phyloP scores from a whole-genome alignment of 805 yeast genomes.

The Zygoascus biomembranicola region DNA sequence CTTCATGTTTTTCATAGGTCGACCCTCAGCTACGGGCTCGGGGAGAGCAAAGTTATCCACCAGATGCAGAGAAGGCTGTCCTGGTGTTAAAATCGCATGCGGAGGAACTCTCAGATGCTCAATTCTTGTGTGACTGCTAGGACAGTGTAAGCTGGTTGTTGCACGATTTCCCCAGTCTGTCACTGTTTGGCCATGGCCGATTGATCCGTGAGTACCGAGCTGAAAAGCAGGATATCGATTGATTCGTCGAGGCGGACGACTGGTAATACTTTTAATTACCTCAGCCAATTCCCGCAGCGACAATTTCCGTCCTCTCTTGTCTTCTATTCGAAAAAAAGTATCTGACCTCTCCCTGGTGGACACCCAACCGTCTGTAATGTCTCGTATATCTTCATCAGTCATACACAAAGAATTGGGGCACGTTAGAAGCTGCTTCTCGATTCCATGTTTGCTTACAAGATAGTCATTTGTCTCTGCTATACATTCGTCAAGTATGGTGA shows the following conservation, averaged over 20 bases:
- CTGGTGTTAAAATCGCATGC: background rate
- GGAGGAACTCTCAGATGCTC: background rate
- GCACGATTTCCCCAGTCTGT: constrained; percentile 9
- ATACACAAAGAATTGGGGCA: background rate
- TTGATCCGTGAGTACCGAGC: constrained; percentile 12
- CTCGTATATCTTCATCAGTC: constrained; percentile 7
- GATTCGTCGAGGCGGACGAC: constrained; percentile 20
- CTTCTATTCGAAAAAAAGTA: constrained; percentile 15
- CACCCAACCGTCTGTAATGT: constrained; percentile 13
- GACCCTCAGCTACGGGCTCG: background rate
- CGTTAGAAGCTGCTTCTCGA: background rate
- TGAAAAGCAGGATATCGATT: constrained; percentile 18
- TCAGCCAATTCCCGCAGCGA: constrained; percentile 13
- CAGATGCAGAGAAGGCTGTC: background rate
- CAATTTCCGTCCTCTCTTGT: constrained; percentile 11
- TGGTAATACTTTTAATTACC: constrained; percentile 12
- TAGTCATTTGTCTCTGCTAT: background rate
- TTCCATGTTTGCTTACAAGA: background rate
- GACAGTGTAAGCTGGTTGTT: constrained; percentile 6
- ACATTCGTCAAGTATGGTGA: constrained; percentile 5
- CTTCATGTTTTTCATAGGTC: constrained; percentile 2
- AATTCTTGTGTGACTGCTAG: constrained; percentile 11
- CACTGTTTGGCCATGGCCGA: constrained; percentile 13
- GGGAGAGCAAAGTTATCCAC: background rate
- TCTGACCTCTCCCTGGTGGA: constrained; percentile 11